These are phyloP conservation scores for Paecilomyces fulvus DNA, from an alignment of 2,329 filamentous ascomycete species.

Conservation along the genomic window DNA sequence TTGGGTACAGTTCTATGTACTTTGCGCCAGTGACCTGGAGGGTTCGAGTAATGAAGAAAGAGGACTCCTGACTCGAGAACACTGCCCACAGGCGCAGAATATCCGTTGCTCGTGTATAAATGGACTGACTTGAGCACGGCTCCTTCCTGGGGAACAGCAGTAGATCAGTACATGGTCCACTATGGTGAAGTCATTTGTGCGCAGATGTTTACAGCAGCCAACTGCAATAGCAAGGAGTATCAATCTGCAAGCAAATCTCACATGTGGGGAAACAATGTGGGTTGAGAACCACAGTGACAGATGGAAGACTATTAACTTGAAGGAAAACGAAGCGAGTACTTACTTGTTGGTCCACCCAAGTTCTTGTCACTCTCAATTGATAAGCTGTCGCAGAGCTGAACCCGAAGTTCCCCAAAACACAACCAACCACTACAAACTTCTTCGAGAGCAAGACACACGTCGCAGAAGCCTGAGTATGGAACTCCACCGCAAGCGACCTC, in stretches of 20 bases:
- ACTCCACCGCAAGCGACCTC: neutral
- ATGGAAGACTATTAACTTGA: neutral
- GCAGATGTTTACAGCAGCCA: neutral
- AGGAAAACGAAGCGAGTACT: neutral
- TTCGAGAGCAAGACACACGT: neutral
- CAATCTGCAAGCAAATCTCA: neutral
- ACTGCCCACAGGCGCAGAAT: neutral
- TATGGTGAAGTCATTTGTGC: neutral
- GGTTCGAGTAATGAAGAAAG: neutral
- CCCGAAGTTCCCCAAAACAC: neutral
- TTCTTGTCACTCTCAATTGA: neutral
- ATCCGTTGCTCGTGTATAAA: neutral
- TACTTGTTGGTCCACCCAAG: neutral
- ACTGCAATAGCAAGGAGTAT: neutral
- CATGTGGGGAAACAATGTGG: neutral
- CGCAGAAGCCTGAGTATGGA: neutral
- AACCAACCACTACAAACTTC: neutral
- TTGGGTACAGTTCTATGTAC: neutral
- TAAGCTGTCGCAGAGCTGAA: neutral
- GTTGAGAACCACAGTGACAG: neutral
- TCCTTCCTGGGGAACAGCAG: neutral
- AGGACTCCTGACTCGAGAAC: neutral
- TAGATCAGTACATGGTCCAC: neutral
- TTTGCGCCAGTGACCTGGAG: neutral
- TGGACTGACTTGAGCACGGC: neutral